These are phyloP conservation scores for Iodosphaeria phyllophila DNA, from an alignment of 2,329 filamentous ascomycete genomes.

Conservation along the genomic window DNA sequence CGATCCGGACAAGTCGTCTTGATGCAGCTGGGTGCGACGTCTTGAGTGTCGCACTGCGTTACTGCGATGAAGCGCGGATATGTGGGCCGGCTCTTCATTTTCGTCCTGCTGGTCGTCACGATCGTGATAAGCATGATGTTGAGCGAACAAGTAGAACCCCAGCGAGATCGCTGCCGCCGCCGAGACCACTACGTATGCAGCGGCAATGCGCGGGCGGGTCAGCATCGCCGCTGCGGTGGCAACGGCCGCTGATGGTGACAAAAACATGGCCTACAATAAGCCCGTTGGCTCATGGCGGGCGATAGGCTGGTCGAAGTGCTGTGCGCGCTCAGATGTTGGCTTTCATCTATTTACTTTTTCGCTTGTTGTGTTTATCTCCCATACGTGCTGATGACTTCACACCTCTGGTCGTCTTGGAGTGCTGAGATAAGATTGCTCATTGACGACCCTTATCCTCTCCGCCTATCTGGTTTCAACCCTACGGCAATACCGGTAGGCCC, in stretches of 20 bases:
- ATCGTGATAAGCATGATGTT: constrained; percentile 11
- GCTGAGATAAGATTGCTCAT: no score
- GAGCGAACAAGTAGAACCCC: constrained; percentile 27
- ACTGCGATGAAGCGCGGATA: constrained; percentile 37
- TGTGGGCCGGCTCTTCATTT: constrained; percentile 6
- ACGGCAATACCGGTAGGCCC: no score
- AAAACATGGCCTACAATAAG: constrained; percentile 21
- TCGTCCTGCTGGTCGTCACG: neutral
- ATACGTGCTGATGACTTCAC: no score
- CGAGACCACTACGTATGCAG: constrained; percentile 36
- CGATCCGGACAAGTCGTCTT: constrained; percentile 18
- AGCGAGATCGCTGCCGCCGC: constrained; percentile 35
- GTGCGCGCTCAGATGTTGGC: no score
- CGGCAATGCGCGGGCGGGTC: constrained; percentile 32
- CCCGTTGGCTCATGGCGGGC: constrained; percentile 13
- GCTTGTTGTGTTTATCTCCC: no score
- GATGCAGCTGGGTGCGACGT: constrained; percentile 17
- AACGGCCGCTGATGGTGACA: constrained; percentile 24
- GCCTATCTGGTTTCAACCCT: no score
- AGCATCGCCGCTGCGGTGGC: constrained; percentile 36
- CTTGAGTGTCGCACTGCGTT: constrained; percentile 44
- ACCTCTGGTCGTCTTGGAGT: no score
- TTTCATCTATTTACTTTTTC: no score
- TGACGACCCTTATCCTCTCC: no score
- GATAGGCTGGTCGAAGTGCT: no score